These are phyloP conservation scores for Crithidia thermophila DNA, from an alignment of 208 protist species.

Conservation along the genomic window DNA sequence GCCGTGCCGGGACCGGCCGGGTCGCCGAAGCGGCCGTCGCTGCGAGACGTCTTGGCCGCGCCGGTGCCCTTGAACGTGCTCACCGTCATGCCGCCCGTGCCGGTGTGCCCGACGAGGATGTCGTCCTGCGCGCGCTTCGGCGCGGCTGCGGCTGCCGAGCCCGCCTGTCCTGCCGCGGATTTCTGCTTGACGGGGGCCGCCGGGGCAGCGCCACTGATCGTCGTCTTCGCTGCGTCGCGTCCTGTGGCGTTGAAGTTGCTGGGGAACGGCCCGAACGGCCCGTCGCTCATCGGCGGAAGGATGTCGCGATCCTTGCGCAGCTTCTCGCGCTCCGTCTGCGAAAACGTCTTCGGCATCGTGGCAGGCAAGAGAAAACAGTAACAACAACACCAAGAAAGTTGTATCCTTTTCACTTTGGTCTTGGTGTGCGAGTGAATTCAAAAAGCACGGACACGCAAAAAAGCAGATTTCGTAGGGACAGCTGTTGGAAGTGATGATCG, in stretches of 20 bases:
- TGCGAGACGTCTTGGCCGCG: constrained; percentile 36
- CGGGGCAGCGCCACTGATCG: constrained; percentile 24
- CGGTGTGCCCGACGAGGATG: constrained; percentile 77
- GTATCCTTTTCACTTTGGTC: neutral
- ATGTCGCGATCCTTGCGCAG: constrained; percentile 69
- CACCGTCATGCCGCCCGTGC: constrained; percentile 79
- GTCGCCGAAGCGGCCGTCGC: constrained; percentile 79
- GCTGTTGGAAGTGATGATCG: too few species aligned
- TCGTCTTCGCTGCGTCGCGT: constrained; percentile 43
- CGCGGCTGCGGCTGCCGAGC: constrained; percentile 2
- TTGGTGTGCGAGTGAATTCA: too few species aligned
- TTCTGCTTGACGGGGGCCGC: constrained; percentile 30
- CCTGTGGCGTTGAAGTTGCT: constrained; percentile 29
- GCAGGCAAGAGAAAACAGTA: neutral
- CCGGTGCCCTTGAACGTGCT: constrained; percentile 80
- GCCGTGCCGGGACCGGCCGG: constrained; percentile 70
- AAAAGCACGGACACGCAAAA: too few species aligned
- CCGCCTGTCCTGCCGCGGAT: neutral
- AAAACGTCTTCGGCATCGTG: constrained; percentile 55
- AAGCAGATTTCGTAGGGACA: too few species aligned
- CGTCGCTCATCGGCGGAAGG: constrained; percentile 77
- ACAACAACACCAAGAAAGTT: neutral
- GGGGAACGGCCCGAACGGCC: constrained; percentile 86
- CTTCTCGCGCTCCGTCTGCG: constrained; percentile 56
- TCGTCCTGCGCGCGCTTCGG: constrained; percentile 11